Percentiles rank a stretch among this genome's conserved stretches.
phyloP scores from a whole-genome alignment of 2,329 filamentous ascomycete species.

The Fusarium incarnatum region DNA sequence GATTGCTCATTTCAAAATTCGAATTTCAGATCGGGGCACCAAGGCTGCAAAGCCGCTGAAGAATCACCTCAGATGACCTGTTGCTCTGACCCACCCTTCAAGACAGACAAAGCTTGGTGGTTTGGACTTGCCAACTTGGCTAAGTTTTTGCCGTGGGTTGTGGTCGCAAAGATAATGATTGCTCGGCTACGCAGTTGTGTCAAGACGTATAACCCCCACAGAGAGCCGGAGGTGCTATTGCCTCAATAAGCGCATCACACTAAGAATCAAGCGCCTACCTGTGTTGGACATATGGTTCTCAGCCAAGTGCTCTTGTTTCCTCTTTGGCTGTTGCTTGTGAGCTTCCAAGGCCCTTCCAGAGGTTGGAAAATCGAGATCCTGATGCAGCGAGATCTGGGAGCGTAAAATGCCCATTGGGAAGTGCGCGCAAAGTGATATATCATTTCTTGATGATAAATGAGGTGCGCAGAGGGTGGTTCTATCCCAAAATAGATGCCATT shows the following conservation, averaged over 20 bases:
- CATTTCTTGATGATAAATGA: slow-evolving; percentile 37
- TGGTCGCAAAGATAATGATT: slow-evolving; percentile 1
- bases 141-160: not conserved
- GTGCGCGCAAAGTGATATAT: slow-evolving; percentile 36
- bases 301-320: slow-evolving; percentile 7
- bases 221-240: slow-evolving; percentile 21
- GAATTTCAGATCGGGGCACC: slow-evolving; percentile 38
- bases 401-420: slow-evolving; percentile 38
- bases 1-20: slow-evolving; percentile 36
- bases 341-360: slow-evolving; percentile 24
- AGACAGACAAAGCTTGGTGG: slow-evolving; percentile 35
- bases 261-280: slow-evolving; percentile 8
- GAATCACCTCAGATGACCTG: slow-evolving; percentile 33
- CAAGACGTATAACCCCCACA: slow-evolving; percentile 24
- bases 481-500: slow-evolving; percentile 30
- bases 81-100: slow-evolving; percentile 35
- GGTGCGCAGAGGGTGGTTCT: slow-evolving; percentile 35
- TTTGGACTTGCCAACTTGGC: slow-evolving; percentile 6
- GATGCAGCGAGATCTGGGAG: slow-evolving; percentile 40
- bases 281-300: slow-evolving; percentile 10
- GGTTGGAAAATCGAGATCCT: slow-evolving; percentile 42
- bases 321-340: slow-evolving; percentile 6
- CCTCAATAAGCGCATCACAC: slow-evolving; percentile 26
- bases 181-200: slow-evolving; percentile 1
- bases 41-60: slow-evolving; percentile 28